phyloP scores from a whole-genome alignment of 352 stramenopile species.

The Pythium monospermum region DNA sequence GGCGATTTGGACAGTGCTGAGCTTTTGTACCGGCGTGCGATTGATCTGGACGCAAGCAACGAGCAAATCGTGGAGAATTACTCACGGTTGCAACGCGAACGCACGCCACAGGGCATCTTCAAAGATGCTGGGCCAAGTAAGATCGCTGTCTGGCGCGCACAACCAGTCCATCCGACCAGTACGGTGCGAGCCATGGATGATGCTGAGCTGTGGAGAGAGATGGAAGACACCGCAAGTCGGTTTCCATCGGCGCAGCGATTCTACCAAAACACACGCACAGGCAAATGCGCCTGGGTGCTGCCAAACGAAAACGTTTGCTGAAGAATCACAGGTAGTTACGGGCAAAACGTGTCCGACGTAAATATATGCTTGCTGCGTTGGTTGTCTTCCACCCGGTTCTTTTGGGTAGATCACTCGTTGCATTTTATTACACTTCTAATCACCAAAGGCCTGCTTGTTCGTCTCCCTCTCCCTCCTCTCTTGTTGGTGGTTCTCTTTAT shows the following conservation, averaged over 20 bases:
- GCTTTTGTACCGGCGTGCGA: constrained; percentile 55
- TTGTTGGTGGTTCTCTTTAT: too few relatives aligned
- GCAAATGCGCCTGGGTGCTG: constrained; percentile 31
- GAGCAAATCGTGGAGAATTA: constrained; percentile 60
- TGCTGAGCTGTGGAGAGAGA: constrained; percentile 40
- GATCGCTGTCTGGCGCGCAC: constrained; percentile 33
- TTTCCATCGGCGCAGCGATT: constrained; percentile 29
- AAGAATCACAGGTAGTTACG: too few relatives aligned
- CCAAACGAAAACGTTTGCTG: background rate
- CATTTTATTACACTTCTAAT: too few relatives aligned
- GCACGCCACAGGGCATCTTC: constrained; percentile 46
- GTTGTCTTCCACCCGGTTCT: too few relatives aligned
- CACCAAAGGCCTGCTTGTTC: too few relatives aligned
- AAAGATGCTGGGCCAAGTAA: constrained; percentile 40
- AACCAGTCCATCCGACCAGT: constrained; percentile 13
- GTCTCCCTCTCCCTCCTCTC: too few relatives aligned
- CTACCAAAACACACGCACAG: constrained; percentile 37
- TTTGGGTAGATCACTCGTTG: too few relatives aligned
- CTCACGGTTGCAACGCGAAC: constrained; percentile 42
- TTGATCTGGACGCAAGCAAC: constrained; percentile 45
- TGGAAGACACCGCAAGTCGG: constrained; percentile 33
- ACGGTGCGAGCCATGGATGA: constrained; percentile 51
- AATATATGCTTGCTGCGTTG: too few relatives aligned
- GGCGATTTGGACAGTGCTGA: constrained; percentile 63
- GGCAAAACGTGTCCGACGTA: too few relatives aligned